Base-by-base conservation (phyloP, 1,139 yeast species). In the Yamadazyma blattariae region DNA sequence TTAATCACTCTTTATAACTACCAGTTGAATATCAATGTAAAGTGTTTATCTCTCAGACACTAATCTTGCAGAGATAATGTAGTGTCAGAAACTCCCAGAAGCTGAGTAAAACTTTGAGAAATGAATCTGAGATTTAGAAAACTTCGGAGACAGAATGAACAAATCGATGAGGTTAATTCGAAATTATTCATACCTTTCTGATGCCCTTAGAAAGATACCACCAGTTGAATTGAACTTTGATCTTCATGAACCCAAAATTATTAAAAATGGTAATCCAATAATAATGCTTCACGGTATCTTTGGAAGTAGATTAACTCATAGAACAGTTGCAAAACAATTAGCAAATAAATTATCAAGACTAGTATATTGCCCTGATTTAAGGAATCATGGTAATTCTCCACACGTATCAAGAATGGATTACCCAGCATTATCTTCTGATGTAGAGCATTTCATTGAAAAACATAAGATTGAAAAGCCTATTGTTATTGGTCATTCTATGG, bases 381-480 rank as follows among this genome's bases (percentile, higher is more conserved):
- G 98, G 44, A 90, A 92, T 59, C 96, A 90, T 54, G 98, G 98
- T 2, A 77, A 71, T n/a, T 84, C 96, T 7, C 97, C 97, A 0
- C 95, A 85, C 50, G 55, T 50, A 18, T 51, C 60, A 0, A 64
- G 83, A 22, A 86, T 87, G 51, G 92, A 85, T 57, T 89, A 89
- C 56, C 83, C 86, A 0, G 66, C 92, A 2, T 67, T 92, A 64
- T 83, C 96, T 1, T 83, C 87, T 0, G 98, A 92, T 57, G 89
- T 92, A 17, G 89, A 82, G 51, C 51, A 60, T 23, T 92, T 90
- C 54, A 71, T 89, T 12, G 68, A 77, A 14, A 48, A 59, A 0
- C 44, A 80, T 10, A 63, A 64, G 21, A 50, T 50, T 20, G 42
- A 48, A n/a, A 63, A 71, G 27, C 86, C 94, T 0, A 77, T 87